Conservation (phyloP, 176 grass and related monocot species). For the Elaeis guineensis region DNA sequence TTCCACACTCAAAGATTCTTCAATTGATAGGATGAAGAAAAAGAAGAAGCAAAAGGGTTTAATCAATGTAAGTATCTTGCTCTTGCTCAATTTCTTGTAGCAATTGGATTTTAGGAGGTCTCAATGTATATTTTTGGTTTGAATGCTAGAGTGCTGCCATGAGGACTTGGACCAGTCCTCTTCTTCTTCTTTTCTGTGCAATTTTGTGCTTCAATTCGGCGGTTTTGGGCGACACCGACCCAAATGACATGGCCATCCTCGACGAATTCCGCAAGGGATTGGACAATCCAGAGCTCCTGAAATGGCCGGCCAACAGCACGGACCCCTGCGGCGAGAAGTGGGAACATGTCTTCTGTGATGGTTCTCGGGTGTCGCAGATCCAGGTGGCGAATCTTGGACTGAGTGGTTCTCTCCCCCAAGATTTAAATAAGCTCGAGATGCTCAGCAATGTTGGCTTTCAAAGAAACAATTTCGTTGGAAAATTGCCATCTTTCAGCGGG, state of each 20-base stretch:
- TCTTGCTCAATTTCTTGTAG: too few species aligned
- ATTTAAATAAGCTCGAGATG: constrained; percentile 30
- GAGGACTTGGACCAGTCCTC: background rate
- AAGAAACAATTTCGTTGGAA: constrained; percentile 45
- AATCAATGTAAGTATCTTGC: too few species aligned
- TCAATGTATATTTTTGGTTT: too few species aligned
- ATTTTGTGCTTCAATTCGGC: background rate
- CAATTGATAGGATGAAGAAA: too few species aligned
- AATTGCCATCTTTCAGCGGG: constrained; percentile 50
- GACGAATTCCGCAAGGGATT: constrained; percentile 30
- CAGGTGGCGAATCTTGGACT: constrained; percentile 48
- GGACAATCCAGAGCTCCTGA: constrained; percentile 37
- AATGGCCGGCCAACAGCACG: constrained; percentile 29
- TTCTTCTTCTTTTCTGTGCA: too few species aligned
- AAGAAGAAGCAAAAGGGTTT: too few species aligned
- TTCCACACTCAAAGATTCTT: too few species aligned
- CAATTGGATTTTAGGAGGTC: too few species aligned
- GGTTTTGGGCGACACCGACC: constrained; percentile 20
- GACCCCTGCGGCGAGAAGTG: constrained; percentile 37
- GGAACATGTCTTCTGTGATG: background rate
- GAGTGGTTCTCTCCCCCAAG: constrained; percentile 18
- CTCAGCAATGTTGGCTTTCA: constrained; percentile 63
- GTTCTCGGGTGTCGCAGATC: constrained; percentile 64
- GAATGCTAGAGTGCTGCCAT: too few species aligned
- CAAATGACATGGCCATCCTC: constrained; percentile 47